These are phyloP conservation scores for Candolleomyces eurysporus DNA, from an alignment of 768 basidiomycete species.

Conservation along the genomic window DNA sequence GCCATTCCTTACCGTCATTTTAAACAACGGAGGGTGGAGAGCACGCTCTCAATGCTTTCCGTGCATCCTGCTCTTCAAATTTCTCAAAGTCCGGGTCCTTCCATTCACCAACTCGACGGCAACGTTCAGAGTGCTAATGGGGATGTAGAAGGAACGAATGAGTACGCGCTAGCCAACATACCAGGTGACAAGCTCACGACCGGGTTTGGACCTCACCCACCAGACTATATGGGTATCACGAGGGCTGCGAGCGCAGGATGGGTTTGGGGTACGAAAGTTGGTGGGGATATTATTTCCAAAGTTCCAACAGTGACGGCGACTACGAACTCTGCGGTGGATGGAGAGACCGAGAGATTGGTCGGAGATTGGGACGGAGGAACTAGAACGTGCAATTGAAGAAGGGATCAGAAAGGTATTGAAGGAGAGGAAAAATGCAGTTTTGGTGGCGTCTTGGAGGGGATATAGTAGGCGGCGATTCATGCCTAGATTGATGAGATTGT, in stretches of 20 bases:
- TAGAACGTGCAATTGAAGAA: constrained; percentile 39
- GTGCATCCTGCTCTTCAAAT: constrained; percentile 44
- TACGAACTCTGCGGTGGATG: constrained; percentile 14
- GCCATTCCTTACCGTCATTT: constrained; percentile 69
- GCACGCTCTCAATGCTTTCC: constrained; percentile 62
- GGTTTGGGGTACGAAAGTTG: too few species aligned
- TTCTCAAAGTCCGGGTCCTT: constrained; percentile 28
- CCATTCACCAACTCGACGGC: too few species aligned
- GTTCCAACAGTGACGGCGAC: too few species aligned
- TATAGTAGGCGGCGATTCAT: constrained; percentile 6
- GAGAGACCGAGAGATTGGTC: too few species aligned
- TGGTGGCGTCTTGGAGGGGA: constrained; percentile 52
- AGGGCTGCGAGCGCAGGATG: constrained; percentile 40
- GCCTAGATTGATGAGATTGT: too few species aligned
- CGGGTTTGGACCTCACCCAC: constrained; percentile 61
- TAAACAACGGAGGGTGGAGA: constrained; percentile 77
- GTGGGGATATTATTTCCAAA: too few species aligned
- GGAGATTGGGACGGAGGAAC: constrained; percentile 22
- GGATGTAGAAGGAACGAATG: constrained; percentile 23
- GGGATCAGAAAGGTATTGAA: constrained; percentile 55
- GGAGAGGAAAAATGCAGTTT: constrained; percentile 60
- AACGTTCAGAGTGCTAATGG: too few species aligned
- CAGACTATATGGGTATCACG: constrained; percentile 68
- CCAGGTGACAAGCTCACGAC: constrained; percentile 52
- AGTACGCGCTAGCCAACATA: constrained; percentile 23